Evolutionary conservation across 192 early-diverging fungal species (phyloP).

Genomic region (Podila verticillata): DNA sequence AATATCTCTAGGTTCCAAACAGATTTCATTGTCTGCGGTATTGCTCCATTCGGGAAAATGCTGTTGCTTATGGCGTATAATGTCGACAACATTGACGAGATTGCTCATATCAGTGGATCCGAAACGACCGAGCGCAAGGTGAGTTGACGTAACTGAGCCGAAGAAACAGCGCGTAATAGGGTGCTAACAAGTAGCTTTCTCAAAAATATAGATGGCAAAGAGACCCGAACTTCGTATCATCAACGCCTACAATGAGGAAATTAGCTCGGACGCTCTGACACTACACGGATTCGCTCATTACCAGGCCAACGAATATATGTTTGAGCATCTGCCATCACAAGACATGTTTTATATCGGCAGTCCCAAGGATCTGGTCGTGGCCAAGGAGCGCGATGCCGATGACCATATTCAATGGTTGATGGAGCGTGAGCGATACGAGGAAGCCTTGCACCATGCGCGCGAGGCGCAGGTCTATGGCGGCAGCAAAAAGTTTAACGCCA

Average conservation of each 20-base stretch:
- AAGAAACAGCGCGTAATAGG: background rate
- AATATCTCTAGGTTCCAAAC: slow-evolving; percentile 70
- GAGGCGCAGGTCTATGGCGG: slow-evolving; percentile 67
- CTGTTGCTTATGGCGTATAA: slow-evolving; percentile 78
- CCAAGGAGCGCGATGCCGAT: slow-evolving; percentile 85
- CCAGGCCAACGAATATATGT: slow-evolving; percentile 94
- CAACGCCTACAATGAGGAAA: slow-evolving; percentile 78
- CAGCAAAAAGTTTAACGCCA: slow-evolving; percentile 67
- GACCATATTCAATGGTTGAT: slow-evolving; percentile 96
- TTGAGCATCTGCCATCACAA: slow-evolving; percentile 75
- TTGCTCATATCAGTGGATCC: slow-evolving; percentile 58
- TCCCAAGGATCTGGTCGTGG: slow-evolving; percentile 94
- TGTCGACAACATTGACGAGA: slow-evolving; percentile 61
- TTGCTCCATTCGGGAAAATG: slow-evolving; percentile 81
- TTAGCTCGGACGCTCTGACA: slow-evolving; percentile 90
- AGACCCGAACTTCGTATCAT: slow-evolving; percentile 95
- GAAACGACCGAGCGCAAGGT: slow-evolving; percentile 46
- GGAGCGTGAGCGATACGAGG: slow-evolving; percentile 81
- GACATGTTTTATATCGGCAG: slow-evolving; percentile 92
- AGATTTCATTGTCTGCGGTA: slow-evolving; percentile 85
- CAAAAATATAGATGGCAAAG: slow-evolving; percentile 55
- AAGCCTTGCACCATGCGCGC: slow-evolving; percentile 76
- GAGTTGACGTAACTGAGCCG: background rate
- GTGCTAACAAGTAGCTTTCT: background rate
- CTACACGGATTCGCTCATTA: slow-evolving; percentile 86